phyloP scores from a whole-genome alignment of 139 green algal genomes.

The Auxenochlorella protothecoides region DNA sequence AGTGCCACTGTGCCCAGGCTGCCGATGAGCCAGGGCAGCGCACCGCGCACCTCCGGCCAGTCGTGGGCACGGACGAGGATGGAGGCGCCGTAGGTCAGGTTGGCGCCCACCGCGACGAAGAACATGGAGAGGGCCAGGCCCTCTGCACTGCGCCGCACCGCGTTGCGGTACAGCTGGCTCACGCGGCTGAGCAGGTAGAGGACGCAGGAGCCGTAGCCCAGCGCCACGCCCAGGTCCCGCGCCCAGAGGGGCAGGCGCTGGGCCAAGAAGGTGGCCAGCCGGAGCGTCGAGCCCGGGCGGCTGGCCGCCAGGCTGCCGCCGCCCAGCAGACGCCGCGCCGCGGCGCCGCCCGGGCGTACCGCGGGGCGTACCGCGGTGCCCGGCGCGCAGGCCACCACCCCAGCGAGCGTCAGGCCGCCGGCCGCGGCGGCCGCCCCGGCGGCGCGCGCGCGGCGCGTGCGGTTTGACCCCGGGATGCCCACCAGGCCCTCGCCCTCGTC shows the following conservation, averaged over 20 bases:
- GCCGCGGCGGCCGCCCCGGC: too few species aligned
- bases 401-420: too few species aligned
- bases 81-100: conserved; percentile 58
- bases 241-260: not conserved
- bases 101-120: conserved; percentile 60
- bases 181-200: conserved; percentile 73
- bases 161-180: conserved; percentile 78
- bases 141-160: conserved; percentile 40
- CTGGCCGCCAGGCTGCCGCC: too few species aligned
- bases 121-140: conserved; percentile 72
- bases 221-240: conserved; percentile 17
- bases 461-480: too few species aligned
- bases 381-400: too few species aligned
- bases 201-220: conserved; percentile 57
- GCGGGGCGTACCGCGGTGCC: too few species aligned
- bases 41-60: conserved; percentile 34
- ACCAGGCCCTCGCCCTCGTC: not conserved
- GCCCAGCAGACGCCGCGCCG: too few species aligned
- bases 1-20: conserved; percentile 71
- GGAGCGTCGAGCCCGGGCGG: too few species aligned
- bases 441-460: too few species aligned
- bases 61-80: conserved; percentile 60
- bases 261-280: not conserved
- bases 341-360: too few species aligned
- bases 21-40: conserved; percentile 74